Conservation (phyloP, 83 land plant genomes). For the Diphasiastrum complanatum region DNA sequence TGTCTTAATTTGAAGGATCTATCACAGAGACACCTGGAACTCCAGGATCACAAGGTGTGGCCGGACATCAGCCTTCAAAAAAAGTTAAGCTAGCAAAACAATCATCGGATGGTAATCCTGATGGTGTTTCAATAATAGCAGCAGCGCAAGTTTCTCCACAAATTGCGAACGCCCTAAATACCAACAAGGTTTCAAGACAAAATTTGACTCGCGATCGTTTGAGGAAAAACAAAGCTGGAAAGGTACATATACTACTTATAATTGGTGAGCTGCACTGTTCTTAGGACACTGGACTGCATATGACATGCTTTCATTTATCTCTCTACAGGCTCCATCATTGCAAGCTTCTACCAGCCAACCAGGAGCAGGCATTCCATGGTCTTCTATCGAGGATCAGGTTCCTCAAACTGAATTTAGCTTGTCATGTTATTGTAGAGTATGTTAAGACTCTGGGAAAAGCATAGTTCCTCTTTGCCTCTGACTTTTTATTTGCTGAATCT, state of each 20-base stretch:
- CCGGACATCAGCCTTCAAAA: slow-evolving; percentile 45
- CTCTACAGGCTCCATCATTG: slow-evolving; percentile 2
- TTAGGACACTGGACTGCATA: not conserved
- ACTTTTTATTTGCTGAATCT: not conserved
- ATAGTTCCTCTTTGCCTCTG: not conserved
- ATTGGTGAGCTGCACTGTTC: slow-evolving; percentile 12
- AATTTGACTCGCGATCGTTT: slow-evolving; percentile 60
- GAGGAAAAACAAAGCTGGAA: slow-evolving; percentile 45
- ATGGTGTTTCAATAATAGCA: slow-evolving; percentile 38
- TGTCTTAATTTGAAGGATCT: too few relatives aligned
- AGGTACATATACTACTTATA: slow-evolving; percentile 35
- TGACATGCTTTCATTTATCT: too few relatives aligned
- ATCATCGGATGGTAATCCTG: slow-evolving; percentile 40
- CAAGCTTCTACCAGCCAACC: slow-evolving; percentile 43
- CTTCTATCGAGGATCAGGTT: slow-evolving; percentile 89
- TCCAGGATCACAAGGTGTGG: slow-evolving; percentile 42
- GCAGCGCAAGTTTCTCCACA: not conserved
- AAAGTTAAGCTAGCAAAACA: slow-evolving; percentile 61
- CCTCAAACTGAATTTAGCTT: not conserved
- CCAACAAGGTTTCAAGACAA: slow-evolving; percentile 54
- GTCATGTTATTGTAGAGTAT: not conserved
- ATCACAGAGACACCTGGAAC: slow-evolving; percentile 25
- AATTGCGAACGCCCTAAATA: slow-evolving; percentile 12
- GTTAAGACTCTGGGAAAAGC: not conserved
- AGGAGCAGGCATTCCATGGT: slow-evolving; percentile 81